These are phyloP conservation scores for Phialophora chinensis DNA, from an alignment of 2,329 filamentous ascomycete species.

Conservation along the genomic window DNA sequence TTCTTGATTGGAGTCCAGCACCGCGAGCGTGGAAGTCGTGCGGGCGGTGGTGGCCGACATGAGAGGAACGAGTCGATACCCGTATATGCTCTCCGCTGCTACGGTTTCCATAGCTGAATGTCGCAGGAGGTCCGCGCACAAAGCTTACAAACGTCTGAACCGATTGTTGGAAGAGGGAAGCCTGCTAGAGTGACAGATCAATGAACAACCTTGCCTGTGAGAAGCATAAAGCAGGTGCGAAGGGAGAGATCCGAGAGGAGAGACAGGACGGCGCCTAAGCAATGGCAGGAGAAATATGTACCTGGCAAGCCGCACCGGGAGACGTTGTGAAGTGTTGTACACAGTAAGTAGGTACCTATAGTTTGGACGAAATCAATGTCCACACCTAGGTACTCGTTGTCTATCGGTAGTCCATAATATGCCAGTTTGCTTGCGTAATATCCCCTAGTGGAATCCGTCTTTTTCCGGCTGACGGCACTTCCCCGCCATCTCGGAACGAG, in stretches of 20 bases:
- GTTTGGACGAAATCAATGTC: not conserved
- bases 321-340: not conserved
- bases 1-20: not conserved
- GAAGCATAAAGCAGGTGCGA: not conserved
- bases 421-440: not conserved
- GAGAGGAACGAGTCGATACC: too few relatives aligned
- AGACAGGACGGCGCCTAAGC: not conserved
- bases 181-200: too few relatives aligned
- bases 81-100: too few relatives aligned
- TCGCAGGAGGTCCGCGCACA: too few relatives aligned
- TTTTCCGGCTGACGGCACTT: not conserved
- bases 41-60: not conserved
- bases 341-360: not conserved
- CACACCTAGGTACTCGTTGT: too few relatives aligned
- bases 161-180: too few relatives aligned
- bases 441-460: not conserved
- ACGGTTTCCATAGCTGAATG: too few relatives aligned
- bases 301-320: not conserved
- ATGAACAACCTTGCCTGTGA: not conserved
- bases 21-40: not conserved
- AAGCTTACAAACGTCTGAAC: too few relatives aligned
- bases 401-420: too few relatives aligned
- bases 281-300: not conserved
- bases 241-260: not conserved
- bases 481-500: slow-evolving; percentile 1